A percentile compares a stretch with the other conserved stretches of the same genome.
phyloP scores from a whole-genome alignment of 2,329 filamentous ascomycete species.

The Ophidiomyces ophidiicola region DNA sequence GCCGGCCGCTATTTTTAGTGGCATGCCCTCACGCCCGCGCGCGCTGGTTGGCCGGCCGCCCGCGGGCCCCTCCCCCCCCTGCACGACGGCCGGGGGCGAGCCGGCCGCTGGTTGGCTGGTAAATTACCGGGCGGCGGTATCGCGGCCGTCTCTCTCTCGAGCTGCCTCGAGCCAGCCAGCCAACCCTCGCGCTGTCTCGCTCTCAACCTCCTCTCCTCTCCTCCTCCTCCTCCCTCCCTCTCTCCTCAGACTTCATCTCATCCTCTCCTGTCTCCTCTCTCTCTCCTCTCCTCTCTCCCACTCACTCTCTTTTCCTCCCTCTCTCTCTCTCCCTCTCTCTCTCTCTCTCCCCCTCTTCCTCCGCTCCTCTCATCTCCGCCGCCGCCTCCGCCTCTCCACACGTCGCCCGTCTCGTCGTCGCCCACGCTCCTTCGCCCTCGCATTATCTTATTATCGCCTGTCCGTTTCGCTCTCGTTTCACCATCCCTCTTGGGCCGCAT shows the following conservation, averaged over 20 bases:
- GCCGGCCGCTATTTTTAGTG: too few species aligned
- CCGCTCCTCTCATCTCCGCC: background rate
- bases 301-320: conserved; percentile 7
- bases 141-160: too few species aligned
- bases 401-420: background rate
- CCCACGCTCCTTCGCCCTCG: background rate
- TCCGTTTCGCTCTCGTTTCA: conserved; percentile 9
- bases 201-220: background rate
- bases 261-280: conserved; percentile 20
- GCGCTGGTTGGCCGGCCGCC: too few species aligned
- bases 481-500: conserved; percentile 18
- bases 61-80: too few species aligned
- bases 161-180: too few species aligned
- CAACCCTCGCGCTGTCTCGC: background rate
- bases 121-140: too few species aligned
- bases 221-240: background rate
- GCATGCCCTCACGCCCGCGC: too few species aligned
- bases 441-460: background rate
- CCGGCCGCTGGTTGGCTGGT: too few species aligned
- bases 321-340: background rate
- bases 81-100: too few species aligned
- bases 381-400: background rate
- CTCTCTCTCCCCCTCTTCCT: background rate
- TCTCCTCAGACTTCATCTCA: background rate
- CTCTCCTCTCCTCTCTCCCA: conserved; percentile 12